Conservation (phyloP, 2,329 filamentous ascomycete genomes). For the Metarhizium guizhouense region DNA sequence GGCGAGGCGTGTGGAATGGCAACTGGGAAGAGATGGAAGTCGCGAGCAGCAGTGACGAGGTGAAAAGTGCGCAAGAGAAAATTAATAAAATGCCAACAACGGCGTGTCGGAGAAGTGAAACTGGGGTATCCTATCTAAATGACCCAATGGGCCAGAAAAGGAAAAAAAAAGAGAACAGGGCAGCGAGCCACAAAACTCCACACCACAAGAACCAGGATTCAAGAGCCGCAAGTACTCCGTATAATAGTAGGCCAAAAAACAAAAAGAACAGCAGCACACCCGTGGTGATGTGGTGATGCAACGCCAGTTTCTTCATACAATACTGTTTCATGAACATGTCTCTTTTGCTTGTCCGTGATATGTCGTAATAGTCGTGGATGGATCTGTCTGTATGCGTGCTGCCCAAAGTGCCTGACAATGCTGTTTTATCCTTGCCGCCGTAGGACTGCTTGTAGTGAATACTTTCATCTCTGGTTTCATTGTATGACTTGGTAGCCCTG, state of each 20-base stretch:
- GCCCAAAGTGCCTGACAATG: background rate
- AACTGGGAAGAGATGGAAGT: background rate
- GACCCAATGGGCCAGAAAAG: constrained; percentile 7
- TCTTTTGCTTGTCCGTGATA: background rate
- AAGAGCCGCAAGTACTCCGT: background rate
- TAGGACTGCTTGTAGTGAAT: background rate
- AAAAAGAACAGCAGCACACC: background rate
- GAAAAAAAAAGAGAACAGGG: background rate
- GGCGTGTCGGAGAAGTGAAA: constrained; percentile 8
- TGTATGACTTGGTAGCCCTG: background rate
- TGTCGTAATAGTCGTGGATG: constrained; percentile 2
- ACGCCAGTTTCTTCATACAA: constrained; percentile 13
- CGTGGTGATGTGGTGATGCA: background rate
- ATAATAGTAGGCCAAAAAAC: background rate
- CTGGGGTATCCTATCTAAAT: constrained; percentile 32
- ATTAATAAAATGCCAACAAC: constrained; percentile 4
- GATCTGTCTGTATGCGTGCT: background rate
- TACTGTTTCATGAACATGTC: constrained; percentile 14
- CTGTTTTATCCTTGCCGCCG: constrained; percentile 3
- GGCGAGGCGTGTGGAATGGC: background rate
- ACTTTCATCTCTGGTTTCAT: background rate
- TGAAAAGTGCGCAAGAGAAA: constrained; percentile 3
- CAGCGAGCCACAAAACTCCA: constrained; percentile 15
- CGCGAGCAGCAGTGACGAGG: background rate
- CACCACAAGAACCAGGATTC: background rate